Percentiles rank a stretch among this genome's conserved stretches.
phyloP scores from a whole-genome alignment of 2,329 filamentous ascomycete species.

The Zopfia rhizophila region DNA sequence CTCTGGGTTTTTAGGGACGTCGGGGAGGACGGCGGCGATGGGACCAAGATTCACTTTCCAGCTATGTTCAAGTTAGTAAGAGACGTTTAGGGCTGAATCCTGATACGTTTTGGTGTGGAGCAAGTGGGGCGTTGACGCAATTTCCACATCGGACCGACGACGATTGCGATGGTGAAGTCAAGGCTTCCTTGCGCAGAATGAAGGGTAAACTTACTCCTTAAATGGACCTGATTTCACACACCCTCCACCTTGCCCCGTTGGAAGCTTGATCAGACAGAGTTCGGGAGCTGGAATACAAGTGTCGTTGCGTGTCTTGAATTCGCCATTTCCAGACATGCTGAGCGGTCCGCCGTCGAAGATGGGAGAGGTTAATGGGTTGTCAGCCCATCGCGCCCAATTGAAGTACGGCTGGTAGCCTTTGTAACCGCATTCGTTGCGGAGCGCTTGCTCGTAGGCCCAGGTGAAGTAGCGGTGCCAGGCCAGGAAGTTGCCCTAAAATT shows the following conservation, averaged over 20 bases:
- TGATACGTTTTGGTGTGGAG: too few species aligned
- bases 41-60: conserved; percentile 60
- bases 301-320: conserved; percentile 38
- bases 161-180: conserved; percentile 17
- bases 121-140: too few species aligned
- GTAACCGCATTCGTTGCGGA: conserved; percentile 56
- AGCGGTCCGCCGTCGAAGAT: conserved; percentile 66
- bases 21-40: conserved; percentile 50
- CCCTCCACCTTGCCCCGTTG: conserved; percentile 65
- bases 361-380: conserved; percentile 59
- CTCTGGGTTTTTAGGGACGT: conserved; percentile 40
- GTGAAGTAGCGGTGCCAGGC: conserved; percentile 56
- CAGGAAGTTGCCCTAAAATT: conserved; percentile 42
- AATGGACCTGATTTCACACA: conserved; percentile 65
- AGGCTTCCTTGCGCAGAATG: conserved; percentile 11
- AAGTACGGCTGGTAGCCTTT: conserved; percentile 59
- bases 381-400: conserved; percentile 62
- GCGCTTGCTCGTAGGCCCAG: conserved; percentile 55
- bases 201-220: conserved; percentile 51
- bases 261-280: conserved; percentile 49
- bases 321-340: conserved; percentile 60
- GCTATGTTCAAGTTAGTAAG: conserved; percentile 21
- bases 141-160: too few species aligned
- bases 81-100: not conserved
- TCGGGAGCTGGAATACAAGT: conserved; percentile 38